These are phyloP conservation scores for Fusarium verticillioides DNA, from an alignment of 2,329 filamentous ascomycete genomes.

Conservation along the genomic window DNA sequence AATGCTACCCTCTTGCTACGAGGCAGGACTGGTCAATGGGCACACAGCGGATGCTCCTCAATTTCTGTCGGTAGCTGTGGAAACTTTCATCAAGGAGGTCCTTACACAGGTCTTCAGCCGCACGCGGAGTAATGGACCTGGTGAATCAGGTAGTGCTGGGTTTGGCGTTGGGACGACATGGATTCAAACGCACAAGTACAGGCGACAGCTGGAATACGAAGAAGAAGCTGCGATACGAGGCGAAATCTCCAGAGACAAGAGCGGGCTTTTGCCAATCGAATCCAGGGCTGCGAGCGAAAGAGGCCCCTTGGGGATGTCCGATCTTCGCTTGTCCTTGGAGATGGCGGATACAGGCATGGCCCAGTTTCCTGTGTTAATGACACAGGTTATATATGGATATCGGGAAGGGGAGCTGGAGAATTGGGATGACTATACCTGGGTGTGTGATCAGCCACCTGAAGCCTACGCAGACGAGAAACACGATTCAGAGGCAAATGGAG, in stretches of 20 bases:
- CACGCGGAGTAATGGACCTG: constrained; percentile 72
- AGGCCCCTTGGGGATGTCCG: constrained; percentile 78
- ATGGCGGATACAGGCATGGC: constrained; percentile 80
- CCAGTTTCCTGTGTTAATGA: constrained; percentile 79
- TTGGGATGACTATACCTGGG: constrained; percentile 69
- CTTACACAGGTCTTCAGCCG: constrained; percentile 71
- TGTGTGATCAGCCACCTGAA: constrained; percentile 52
- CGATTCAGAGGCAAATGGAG: constrained; percentile 49
- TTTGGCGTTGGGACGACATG: constrained; percentile 74
- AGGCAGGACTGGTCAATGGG: constrained; percentile 69
- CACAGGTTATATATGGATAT: constrained; percentile 76
- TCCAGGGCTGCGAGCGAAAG: constrained; percentile 79
- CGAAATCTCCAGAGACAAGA: constrained; percentile 78
- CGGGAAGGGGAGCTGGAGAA: constrained; percentile 80
- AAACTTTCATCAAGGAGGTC: constrained; percentile 75
- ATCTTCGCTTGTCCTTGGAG: constrained; percentile 79
- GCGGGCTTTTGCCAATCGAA: constrained; percentile 83
- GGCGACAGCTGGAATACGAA: constrained; percentile 77
- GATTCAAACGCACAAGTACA: constrained; percentile 84
- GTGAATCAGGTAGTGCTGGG: constrained; percentile 69
- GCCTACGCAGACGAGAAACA: constrained; percentile 44
- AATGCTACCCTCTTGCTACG: constrained; percentile 76
- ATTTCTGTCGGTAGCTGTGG: constrained; percentile 73
- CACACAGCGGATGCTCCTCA: constrained; percentile 70
- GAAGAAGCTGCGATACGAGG: constrained; percentile 79